Conservation (phyloP, 129 eudicot species). For the Erigeron canadensis region DNA sequence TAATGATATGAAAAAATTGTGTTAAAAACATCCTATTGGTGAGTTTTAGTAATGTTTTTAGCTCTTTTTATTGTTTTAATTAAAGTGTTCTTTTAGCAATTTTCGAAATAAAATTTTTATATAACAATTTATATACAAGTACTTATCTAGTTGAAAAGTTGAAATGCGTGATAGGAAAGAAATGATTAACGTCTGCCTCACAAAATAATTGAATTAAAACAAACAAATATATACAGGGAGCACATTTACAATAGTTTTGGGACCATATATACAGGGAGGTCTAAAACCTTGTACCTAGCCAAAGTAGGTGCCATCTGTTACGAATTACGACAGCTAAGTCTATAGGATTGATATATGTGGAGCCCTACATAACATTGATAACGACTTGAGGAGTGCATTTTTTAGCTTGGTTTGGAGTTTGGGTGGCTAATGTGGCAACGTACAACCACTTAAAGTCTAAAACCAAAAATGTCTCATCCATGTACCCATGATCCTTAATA, state of each 20-base stretch:
- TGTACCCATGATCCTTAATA: constrained; percentile 2
- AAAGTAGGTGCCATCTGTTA: constrained; percentile 23
- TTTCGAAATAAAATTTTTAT: no score
- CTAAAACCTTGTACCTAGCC: constrained; percentile 37
- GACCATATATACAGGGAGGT: constrained; percentile 33
- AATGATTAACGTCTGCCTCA: neutral
- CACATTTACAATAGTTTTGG: constrained; percentile 1
- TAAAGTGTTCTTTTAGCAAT: no score
- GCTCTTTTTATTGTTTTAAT: no score
- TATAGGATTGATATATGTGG: constrained; percentile 4
- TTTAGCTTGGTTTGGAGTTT: neutral
- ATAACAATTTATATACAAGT: no score
- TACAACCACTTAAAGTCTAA: constrained; percentile 6
- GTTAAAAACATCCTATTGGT: no score
- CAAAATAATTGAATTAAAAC: constrained; percentile 4
- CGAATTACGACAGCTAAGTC: constrained; percentile 24
- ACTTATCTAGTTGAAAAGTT: no score
- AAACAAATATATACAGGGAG: constrained; percentile 3
- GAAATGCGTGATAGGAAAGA: no score
- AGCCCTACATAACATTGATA: constrained; percentile 5
- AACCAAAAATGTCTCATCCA: neutral
- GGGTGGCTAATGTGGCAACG: constrained; percentile 1
- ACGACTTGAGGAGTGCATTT: neutral
- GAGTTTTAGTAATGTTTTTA: no score
- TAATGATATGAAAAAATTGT: no score